Conservation (phyloP, 2,329 filamentous ascomycete species). For the Ophiocordyceps camponoti-saundersi region DNA sequence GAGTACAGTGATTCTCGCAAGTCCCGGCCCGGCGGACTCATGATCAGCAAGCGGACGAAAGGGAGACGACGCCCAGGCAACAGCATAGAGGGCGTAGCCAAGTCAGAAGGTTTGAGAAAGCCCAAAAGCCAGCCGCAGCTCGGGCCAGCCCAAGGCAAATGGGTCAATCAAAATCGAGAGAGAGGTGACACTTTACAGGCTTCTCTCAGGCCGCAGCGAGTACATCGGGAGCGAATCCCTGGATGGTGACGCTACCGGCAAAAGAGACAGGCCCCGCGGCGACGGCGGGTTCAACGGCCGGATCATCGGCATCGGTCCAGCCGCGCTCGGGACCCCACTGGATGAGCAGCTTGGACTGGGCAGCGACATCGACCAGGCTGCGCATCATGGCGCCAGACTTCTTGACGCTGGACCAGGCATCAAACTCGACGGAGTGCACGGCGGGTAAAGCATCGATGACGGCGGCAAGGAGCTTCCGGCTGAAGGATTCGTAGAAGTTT, state of each 20-base stretch:
- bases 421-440: constrained; percentile 46
- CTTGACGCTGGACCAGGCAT: constrained; percentile 49
- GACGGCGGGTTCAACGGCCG: constrained; percentile 1
- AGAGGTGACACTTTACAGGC: no score
- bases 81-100: neutral
- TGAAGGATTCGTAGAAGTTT: constrained; percentile 56
- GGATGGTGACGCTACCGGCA: constrained; percentile 2
- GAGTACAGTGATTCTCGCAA: neutral
- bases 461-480: constrained; percentile 33
- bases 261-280: constrained; percentile 1
- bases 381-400: constrained; percentile 48
- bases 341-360: constrained; percentile 31
- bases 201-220: constrained; percentile 5
- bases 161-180: neutral
- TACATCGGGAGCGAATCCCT: constrained; percentile 5
- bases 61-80: neutral
- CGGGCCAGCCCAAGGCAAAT: neutral
- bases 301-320: constrained; percentile 39
- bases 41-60: neutral
- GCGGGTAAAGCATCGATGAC: constrained; percentile 40
- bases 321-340: constrained; percentile 51
- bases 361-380: constrained; percentile 36
- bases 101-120: neutral
- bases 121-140: neutral
- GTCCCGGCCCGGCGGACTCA: neutral